phyloP scores from a whole-genome alignment of 805 yeast genomes.

The Saccharomyces jurei region DNA sequence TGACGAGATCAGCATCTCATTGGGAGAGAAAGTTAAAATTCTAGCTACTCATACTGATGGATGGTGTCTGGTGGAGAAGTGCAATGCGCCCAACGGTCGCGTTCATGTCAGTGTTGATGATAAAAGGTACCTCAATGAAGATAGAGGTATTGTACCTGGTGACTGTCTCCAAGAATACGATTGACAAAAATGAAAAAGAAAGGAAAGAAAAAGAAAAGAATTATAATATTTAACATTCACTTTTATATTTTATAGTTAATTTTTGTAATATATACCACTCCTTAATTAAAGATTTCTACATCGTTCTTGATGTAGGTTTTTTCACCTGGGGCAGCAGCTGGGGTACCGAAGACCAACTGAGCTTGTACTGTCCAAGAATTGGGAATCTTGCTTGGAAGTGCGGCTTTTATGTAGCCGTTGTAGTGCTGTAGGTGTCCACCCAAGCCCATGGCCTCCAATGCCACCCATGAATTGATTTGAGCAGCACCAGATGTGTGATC shows the following conservation, averaged over 20 bases:
- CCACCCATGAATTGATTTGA: slow-evolving; percentile 44
- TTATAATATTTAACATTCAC: not conserved
- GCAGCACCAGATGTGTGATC: slow-evolving; percentile 43
- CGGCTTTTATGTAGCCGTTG: slow-evolving; percentile 37
- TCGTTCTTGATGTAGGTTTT: slow-evolving; percentile 38
- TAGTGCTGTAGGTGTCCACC: slow-evolving; percentile 50
- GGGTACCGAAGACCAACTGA: slow-evolving; percentile 45
- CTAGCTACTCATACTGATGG: slow-evolving; percentile 38
- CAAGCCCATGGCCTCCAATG: slow-evolving; percentile 36
- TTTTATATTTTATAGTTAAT: not conserved
- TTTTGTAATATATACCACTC: not conserved
- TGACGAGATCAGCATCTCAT: slow-evolving; percentile 30
- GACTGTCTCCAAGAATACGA: slow-evolving; percentile 23
- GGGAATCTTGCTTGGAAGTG: slow-evolving; percentile 35
- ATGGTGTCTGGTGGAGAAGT: slow-evolving; percentile 37
- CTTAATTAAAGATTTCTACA: slow-evolving; percentile 31
- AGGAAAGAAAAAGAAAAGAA: not conserved
- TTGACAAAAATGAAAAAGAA: not conserved
- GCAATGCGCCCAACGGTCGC: slow-evolving; percentile 7
- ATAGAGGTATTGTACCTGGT: slow-evolving; percentile 36
- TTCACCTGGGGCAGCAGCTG: slow-evolving; percentile 31
- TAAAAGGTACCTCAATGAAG: slow-evolving; percentile 28
- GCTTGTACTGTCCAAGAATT: slow-evolving; percentile 39
- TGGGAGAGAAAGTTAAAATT: slow-evolving; percentile 30
- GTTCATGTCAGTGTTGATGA: slow-evolving; percentile 1